A percentile compares a stretch with the other conserved stretches of the same genome.
Conservation (phyloP, 139 green algal genomes). For the Auxenochlorella protothecoides region DNA sequence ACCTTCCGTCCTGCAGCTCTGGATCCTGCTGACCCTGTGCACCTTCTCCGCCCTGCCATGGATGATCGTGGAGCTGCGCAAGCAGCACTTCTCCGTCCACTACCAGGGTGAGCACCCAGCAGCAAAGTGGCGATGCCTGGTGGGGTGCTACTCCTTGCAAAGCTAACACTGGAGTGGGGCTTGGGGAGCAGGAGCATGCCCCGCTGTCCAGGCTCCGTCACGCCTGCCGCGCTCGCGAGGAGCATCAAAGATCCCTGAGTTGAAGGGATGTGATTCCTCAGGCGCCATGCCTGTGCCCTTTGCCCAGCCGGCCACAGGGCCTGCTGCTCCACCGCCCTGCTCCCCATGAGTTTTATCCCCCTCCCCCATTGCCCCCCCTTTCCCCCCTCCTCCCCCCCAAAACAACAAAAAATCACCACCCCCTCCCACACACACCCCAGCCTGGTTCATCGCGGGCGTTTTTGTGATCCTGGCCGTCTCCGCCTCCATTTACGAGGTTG, state of each 20-base stretch:
- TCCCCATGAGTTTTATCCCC: too few relatives aligned
- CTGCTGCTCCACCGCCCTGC: too few relatives aligned
- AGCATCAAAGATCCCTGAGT: too few relatives aligned
- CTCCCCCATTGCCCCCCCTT: neutral
- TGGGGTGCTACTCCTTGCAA: neutral
- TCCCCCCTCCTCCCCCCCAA: neutral
- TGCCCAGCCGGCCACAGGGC: too few relatives aligned
- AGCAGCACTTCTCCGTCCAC: conserved; percentile 40
- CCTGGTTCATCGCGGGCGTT: conserved; percentile 82
- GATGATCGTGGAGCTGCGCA: conserved; percentile 68
- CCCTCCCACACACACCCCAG: conserved; percentile 23
- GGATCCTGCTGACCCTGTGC: conserved; percentile 25
- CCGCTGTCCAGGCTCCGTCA: too few relatives aligned
- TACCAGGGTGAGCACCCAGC: conserved; percentile 28
- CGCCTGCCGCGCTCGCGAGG: too few relatives aligned
- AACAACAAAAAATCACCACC: too few relatives aligned
- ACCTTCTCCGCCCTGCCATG: conserved; percentile 57
- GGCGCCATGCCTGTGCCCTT: too few relatives aligned
- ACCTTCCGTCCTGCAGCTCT: conserved; percentile 10
- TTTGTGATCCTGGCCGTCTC: conserved; percentile 84
- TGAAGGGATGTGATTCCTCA: too few relatives aligned
- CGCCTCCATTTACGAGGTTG: conserved; percentile 77
- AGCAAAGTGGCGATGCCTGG: neutral
- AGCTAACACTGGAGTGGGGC: neutral
- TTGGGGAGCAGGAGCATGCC: neutral